phyloP scores from a whole-genome alignment of 805 yeast genomes.

The Priceomyces medius region DNA sequence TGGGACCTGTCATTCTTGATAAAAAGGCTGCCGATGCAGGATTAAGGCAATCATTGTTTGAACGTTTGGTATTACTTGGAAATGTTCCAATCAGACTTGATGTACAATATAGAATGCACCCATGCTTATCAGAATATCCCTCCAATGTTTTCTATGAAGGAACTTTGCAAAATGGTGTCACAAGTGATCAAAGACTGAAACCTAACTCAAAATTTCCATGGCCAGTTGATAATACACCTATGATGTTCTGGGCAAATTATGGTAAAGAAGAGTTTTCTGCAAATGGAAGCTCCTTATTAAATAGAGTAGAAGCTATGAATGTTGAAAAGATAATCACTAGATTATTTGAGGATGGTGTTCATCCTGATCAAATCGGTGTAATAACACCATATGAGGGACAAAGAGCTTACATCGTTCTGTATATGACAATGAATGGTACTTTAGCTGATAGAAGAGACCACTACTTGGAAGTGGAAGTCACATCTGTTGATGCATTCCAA shows the following conservation, averaged over 20 bases:
- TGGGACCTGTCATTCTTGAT: constrained; percentile 87
- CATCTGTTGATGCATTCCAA: constrained; percentile 48
- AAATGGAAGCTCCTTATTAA: constrained; percentile 77
- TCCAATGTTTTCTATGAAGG: constrained; percentile 94
- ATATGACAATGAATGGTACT: constrained; percentile 71
- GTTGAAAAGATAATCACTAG: constrained; percentile 75
- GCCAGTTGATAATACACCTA: constrained; percentile 83
- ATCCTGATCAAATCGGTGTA: constrained; percentile 83
- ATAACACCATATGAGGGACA: constrained; percentile 96
- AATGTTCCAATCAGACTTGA: constrained; percentile 83
- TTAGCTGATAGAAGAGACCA: constrained; percentile 53
- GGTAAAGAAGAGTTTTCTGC: constrained; percentile 88
- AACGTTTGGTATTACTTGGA: constrained; percentile 77
- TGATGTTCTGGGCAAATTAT: constrained; percentile 92
- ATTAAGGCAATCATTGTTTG: constrained; percentile 80
- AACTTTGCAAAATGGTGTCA: constrained; percentile 85
- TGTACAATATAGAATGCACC: constrained; percentile 95
- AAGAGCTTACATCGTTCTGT: constrained; percentile 74
- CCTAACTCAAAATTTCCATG: constrained; percentile 72
- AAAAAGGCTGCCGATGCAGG: constrained; percentile 85
- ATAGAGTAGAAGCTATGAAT: constrained; percentile 86
- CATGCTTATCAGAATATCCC: constrained; percentile 80
- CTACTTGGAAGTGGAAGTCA: constrained; percentile 77
- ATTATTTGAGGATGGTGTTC: constrained; percentile 72
- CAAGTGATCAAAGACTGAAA: constrained; percentile 65